phyloP scores from a whole-genome alignment of 2,329 filamentous ascomycete species.

The Colletotrichum sp. region DNA sequence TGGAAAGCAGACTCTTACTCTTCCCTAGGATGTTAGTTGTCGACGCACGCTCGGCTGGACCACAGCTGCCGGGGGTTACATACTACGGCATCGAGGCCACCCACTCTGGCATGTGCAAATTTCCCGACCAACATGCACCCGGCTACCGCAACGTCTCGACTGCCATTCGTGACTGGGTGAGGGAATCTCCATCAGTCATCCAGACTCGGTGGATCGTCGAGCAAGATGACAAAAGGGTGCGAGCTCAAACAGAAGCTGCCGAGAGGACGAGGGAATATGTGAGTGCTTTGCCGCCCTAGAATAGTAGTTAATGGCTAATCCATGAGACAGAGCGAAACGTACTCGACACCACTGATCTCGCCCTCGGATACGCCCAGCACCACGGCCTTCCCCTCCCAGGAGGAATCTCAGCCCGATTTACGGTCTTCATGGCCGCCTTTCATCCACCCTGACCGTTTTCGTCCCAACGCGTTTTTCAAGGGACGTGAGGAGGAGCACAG shows the following conservation, averaged over 20 bases:
- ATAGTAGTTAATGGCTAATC: not conserved
- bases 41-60: constrained; percentile 72
- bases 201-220: constrained; percentile 65
- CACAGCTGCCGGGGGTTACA: constrained; percentile 70
- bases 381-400: not conserved
- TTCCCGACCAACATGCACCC: constrained; percentile 65
- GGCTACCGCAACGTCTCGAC: constrained; percentile 64
- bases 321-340: not conserved
- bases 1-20: not conserved
- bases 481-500: constrained; percentile 64
- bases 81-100: constrained; percentile 77
- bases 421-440: constrained; percentile 29
- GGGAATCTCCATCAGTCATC: constrained; percentile 60
- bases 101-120: constrained; percentile 78
- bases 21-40: constrained; percentile 62
- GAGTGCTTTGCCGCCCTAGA: not conserved
- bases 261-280: constrained; percentile 40
- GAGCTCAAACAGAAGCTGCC: constrained; percentile 48
- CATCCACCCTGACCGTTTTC: constrained; percentile 60
- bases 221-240: constrained; percentile 52
- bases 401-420: not conserved
- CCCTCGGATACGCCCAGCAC: not conserved
- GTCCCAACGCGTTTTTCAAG: constrained; percentile 67
- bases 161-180: constrained; percentile 55
- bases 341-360: not conserved